A percentile compares a stretch with the other conserved stretches of the same genome.
These are phyloP conservation scores for Neofusicoccum kwambonambiense DNA, from an alignment of 2,329 filamentous ascomycete genomes.

Conservation along the genomic window DNA sequence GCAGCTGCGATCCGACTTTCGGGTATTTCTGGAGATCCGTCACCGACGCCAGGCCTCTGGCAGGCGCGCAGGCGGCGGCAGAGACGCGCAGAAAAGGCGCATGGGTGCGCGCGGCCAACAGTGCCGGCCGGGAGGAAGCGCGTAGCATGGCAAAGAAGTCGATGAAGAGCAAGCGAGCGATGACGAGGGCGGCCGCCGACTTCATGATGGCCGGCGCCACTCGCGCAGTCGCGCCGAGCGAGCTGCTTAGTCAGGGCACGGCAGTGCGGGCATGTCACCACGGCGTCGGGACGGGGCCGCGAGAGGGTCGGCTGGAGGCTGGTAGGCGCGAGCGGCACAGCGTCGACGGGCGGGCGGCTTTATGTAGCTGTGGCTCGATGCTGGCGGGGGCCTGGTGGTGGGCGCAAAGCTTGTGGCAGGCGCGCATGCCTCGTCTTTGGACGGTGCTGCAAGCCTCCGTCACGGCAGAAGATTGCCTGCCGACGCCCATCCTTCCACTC, in stretches of 20 bases:
- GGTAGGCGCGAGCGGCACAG: not conserved
- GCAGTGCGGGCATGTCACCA: not conserved
- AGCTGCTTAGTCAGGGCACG: conserved; percentile 9
- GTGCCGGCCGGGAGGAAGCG: conserved; percentile 30
- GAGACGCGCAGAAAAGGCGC: conserved; percentile 18
- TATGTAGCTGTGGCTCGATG: not conserved
- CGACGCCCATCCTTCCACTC: conserved; percentile 16
- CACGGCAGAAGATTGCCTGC: conserved; percentile 12
- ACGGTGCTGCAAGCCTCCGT: conserved; percentile 2
- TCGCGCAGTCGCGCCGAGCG: conserved; percentile 4
- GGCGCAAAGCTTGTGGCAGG: not conserved
- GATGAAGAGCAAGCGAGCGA: conserved; percentile 8
- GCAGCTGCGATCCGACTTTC: conserved; percentile 76
- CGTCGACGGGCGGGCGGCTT: not conserved
- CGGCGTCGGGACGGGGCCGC: not conserved
- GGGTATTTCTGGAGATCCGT: conserved; percentile 76
- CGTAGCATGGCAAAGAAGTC: conserved; percentile 34
- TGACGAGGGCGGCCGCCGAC: conserved; percentile 9
- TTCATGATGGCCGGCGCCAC: conserved; percentile 12
- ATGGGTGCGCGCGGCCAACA: conserved; percentile 24
- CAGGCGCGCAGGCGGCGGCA: conserved; percentile 18
- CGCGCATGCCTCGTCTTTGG: not conserved
- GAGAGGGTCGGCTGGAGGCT: not conserved
- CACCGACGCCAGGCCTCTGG: conserved; percentile 59
- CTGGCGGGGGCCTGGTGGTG: not conserved